Conservation (phyloP, 257 asterid genomes). For the Asclepias syriaca region DNA sequence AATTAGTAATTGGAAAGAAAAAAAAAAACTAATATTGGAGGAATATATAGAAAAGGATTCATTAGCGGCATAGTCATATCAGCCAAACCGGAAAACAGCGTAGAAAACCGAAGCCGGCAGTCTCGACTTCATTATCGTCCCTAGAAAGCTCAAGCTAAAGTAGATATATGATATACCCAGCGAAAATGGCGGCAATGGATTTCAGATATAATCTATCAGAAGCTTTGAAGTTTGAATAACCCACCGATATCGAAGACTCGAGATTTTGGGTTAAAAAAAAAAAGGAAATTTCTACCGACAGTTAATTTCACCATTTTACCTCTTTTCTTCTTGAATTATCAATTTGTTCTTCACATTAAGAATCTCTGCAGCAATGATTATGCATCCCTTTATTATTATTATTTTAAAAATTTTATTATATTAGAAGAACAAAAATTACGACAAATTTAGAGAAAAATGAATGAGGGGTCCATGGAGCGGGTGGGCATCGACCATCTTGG, state of each 20-base stretch:
- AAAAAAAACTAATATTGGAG: not conserved
- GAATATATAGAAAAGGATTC: not conserved
- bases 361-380: too few species aligned
- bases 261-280: too few species aligned
- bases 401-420: too few species aligned
- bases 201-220: not conserved
- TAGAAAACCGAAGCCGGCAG: conserved; percentile 30
- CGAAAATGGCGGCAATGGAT: not conserved
- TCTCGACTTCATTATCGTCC: conserved; percentile 33
- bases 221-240: not conserved
- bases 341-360: too few species aligned
- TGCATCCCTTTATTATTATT: too few species aligned
- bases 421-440: too few species aligned
- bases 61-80: conserved; percentile 2
- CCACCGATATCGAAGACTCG: not conserved
- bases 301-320: too few species aligned
- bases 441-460: too few species aligned
- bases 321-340: too few species aligned
- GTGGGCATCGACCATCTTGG: too few species aligned
- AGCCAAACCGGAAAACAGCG: conserved; percentile 28
- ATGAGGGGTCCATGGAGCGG: too few species aligned
- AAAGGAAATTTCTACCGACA: too few species aligned
- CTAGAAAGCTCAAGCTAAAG: not conserved
- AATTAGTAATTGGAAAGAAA: not conserved
- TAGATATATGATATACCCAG: not conserved